phyloP scores from a whole-genome alignment of 176 grass and related monocot genomes.

The Bolboschoenus planiculmis region DNA sequence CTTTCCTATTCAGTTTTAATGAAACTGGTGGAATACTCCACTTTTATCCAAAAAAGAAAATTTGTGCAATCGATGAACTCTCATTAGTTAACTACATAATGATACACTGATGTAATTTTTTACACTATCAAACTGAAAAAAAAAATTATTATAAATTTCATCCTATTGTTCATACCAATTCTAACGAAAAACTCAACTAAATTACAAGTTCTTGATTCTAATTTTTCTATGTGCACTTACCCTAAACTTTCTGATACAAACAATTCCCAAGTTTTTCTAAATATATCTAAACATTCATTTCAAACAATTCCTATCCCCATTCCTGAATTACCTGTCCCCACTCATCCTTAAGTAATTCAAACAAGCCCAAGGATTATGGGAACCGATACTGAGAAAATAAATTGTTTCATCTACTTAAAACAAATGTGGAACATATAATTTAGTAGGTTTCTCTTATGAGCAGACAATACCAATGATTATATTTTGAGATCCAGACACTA shows the following conservation, averaged over 20 bases:
- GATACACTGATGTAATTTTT: background rate
- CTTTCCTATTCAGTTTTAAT: no score
- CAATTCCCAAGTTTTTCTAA: no score
- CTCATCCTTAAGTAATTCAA: background rate
- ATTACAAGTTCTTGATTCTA: no score
- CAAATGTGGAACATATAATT: background rate
- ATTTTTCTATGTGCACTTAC: no score
- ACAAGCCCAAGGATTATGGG: background rate
- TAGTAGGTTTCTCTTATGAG: background rate
- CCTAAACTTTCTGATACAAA: no score
- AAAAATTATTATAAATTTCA: background rate
- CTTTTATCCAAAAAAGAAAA: no score
- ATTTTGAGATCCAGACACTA: background rate
- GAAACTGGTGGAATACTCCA: no score
- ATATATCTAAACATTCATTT: no score
- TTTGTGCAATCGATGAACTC: no score
- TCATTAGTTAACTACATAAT: no score
- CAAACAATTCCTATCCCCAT: background rate
- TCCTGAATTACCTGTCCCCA: background rate
- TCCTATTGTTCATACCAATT: no score
- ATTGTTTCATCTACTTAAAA: background rate
- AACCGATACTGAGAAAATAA: background rate
- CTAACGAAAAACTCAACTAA: no score
- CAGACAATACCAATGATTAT: background rate
- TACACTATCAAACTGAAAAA: background rate